phyloP scores from a whole-genome alignment of 495 filamentous ascomycete species.

The Aspergillus ostianus region DNA sequence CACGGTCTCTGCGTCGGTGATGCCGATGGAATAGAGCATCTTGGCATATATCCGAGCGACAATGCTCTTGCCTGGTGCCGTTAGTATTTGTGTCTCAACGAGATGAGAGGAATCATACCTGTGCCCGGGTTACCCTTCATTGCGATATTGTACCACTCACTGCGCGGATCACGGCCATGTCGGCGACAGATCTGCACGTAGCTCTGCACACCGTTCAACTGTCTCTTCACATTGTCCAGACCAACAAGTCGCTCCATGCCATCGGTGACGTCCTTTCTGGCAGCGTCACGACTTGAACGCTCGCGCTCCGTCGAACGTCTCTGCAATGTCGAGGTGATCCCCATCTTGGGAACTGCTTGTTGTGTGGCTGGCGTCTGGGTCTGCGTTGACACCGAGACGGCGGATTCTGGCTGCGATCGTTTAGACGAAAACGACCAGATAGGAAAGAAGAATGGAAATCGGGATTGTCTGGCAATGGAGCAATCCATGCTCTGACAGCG shows the following conservation, averaged over 20 bases:
- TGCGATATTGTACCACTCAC: slow-evolving; percentile 22
- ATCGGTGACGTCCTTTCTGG: slow-evolving; percentile 9
- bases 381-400: slow-evolving; percentile 13
- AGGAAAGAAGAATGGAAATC: slow-evolving; percentile 19
- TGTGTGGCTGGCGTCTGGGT: slow-evolving; percentile 5
- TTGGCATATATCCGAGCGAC: slow-evolving; percentile 22
- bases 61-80: slow-evolving; percentile 14
- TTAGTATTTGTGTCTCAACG: neutral
- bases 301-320: slow-evolving; percentile 10
- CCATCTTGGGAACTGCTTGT: slow-evolving; percentile 3
- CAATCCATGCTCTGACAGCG: slow-evolving; percentile 12
- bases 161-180: slow-evolving; percentile 21
- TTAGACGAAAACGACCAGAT: slow-evolving; percentile 11
- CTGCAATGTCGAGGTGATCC: slow-evolving; percentile 2
- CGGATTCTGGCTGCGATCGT: slow-evolving; percentile 5
- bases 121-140: slow-evolving; percentile 21
- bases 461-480: slow-evolving; percentile 7
- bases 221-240: slow-evolving; percentile 20
- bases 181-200: slow-evolving; percentile 25
- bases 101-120: slow-evolving; percentile 4
- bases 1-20: slow-evolving; percentile 12
- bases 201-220: slow-evolving; percentile 19
- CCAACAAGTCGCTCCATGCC: slow-evolving; percentile 17
- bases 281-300: slow-evolving; percentile 9
- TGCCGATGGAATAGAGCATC: slow-evolving; percentile 18